Conservation (phyloP, 140 eudicot species). For the Bidens hawaiensis region DNA sequence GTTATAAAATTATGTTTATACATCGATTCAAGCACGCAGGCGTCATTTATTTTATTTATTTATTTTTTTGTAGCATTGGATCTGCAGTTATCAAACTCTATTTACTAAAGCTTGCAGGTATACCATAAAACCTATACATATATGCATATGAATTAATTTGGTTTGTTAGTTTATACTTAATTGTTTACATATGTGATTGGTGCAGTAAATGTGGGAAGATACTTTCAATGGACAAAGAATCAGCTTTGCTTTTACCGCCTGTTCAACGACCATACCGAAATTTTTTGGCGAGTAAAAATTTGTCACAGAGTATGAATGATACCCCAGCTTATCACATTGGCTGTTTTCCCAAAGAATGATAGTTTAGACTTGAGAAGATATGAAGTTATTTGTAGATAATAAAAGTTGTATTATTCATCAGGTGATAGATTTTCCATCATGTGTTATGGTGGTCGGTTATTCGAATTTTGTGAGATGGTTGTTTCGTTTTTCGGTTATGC, state of each 20-base stretch:
- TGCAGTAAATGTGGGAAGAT: slow-evolving; percentile 87
- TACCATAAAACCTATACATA: slow-evolving; percentile 6
- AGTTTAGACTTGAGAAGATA: slow-evolving; percentile 5
- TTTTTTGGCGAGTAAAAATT: slow-evolving; percentile 29
- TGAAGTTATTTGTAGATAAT: slow-evolving; percentile 20
- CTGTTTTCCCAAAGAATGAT: slow-evolving; percentile 54
- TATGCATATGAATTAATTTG: not conserved
- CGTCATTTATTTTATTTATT: not conserved
- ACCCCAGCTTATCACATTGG: slow-evolving; percentile 53
- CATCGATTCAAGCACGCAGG: not conserved
- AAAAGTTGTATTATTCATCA: not conserved
- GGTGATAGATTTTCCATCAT: not conserved
- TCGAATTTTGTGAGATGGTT: not conserved
- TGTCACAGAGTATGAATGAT: slow-evolving; percentile 22
- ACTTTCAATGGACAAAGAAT: slow-evolving; percentile 76
- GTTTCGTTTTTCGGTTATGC: not conserved
- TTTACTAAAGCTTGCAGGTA: slow-evolving; percentile 84
- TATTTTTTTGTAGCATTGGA: slow-evolving; percentile 63
- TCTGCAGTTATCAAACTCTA: slow-evolving; percentile 75
- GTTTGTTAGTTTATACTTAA: not conserved
- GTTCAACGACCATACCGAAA: slow-evolving; percentile 65
- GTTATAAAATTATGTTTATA: slow-evolving; percentile 3
- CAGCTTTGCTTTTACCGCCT: slow-evolving; percentile 73
- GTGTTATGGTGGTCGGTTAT: not conserved
- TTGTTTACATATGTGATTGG: slow-evolving; percentile 1